Evolutionary conservation across 1,284 basidiomycete species (phyloP).

Genomic region (Rhodotorula sp.): DNA sequence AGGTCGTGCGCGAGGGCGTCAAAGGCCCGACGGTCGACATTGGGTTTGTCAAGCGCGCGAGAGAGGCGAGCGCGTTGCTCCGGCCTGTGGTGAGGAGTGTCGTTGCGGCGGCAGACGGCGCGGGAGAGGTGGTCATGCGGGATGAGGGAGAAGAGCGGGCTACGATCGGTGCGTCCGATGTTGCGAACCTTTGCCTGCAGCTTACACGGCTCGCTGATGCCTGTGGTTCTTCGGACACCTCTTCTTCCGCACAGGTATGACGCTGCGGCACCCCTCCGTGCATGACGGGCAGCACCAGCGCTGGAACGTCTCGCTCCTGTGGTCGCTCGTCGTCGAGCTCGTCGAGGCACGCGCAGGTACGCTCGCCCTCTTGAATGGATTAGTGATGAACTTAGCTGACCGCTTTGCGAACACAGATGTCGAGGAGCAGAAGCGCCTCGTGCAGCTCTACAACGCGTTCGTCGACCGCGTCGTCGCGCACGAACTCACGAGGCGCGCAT

Average conservation of each 20-base stretch:
- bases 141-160: slow-evolving; percentile 14
- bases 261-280: slow-evolving; percentile 66
- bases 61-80: slow-evolving; percentile 19
- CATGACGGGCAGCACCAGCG: slow-evolving; percentile 57
- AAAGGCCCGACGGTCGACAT: slow-evolving; percentile 53
- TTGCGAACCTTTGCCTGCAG: neutral
- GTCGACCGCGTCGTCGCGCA: slow-evolving; percentile 63
- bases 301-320: slow-evolving; percentile 38
- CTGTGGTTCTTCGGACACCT: neutral
- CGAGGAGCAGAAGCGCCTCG: neutral
- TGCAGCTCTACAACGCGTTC: slow-evolving; percentile 64
- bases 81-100: slow-evolving; percentile 7
- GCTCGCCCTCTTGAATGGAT: neutral
- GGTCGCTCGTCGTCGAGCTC: slow-evolving; percentile 34
- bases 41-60: slow-evolving; percentile 14
- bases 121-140: neutral
- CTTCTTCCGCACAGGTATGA: slow-evolving; percentile 55
- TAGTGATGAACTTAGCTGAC: neutral
- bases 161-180: slow-evolving; percentile 20
- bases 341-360: slow-evolving; percentile 1
- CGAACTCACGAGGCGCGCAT: slow-evolving; percentile 59
- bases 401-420: neutral
- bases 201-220: neutral
- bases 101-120: neutral
- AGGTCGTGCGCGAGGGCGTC: slow-evolving; percentile 75